Base-by-base conservation (phyloP, 1,139 yeast genomes). In the Yamadazyma taylorii region DNA sequence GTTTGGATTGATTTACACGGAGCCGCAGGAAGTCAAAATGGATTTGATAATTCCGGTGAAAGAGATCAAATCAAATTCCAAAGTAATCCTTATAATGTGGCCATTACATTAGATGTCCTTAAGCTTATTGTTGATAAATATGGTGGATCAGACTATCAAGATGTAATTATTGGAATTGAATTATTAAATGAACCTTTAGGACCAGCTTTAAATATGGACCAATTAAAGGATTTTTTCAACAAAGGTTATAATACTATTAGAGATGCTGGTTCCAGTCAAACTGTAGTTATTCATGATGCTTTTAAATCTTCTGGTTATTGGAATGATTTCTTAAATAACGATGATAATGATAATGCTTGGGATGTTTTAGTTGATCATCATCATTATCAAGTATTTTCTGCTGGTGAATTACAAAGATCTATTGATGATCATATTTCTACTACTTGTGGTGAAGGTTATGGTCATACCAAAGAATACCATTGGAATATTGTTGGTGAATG, bases 1-100 rank as follows among this genome's bases (percentile, higher is more conserved):
- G 95, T 79, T 16, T 88, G 96, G 96, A 73, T 90, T 38, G 98
- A 90, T 60, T 67, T 90, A 51, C 98, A 90, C 59, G 97, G 97
- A 40, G 94, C 88, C 21, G 94, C 97, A 33, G 97, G 97, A n/a
- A 85, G 96, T 15, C 97, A 90, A 63, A 90, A 90, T 58, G 97
- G 97, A 15, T 90, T 90, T 58, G 98, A 92, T 60, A 90, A 90
- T 66, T 87, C 96, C 9, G 98, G 98, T 15, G 66, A 78, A 43
- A 75, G 97, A 52, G 96, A 86, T 53, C 45, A 55, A 5, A 52
- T 75, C 40, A 66, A 67, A 8, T 88, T 84, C 78, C 81, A 81
- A 59, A 17, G 40, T 10, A 64, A 68, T 17, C 72, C 66, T 31
- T 52, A 63, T 47, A 79, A 84, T 52, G 62, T 70, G 31, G 63